Evolutionary conservation across 2,329 filamentous ascomycete species (phyloP), one percentile per base, ranked within the genome.

Genomic region (Ascosphaera apis): DNA sequence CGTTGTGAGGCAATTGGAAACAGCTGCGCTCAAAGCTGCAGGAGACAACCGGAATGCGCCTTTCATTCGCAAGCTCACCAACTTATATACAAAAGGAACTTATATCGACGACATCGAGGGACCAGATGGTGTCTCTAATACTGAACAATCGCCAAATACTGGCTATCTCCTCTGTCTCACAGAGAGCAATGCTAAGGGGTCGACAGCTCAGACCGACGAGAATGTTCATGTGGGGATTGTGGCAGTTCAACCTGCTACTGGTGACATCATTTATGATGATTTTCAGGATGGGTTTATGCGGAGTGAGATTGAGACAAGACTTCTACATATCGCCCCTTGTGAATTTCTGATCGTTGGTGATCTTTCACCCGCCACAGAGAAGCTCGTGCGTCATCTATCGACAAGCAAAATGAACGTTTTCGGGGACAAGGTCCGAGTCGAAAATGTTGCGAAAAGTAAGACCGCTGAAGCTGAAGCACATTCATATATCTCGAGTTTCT

Each of bases 211-310:
- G 1, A 84, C 81, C 0, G 86, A 95, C 49, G 88, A 98, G 52
- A 91, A 80, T 48, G 86, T 95, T 1, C 72, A 88, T 38, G 75
- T 95, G 16, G 88, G 88, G 1, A 71, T 98, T 39, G 65, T 98
- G 15, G 88, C 88, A 17, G 88, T 98, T 3, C 88, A 98, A 48
- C 88, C 88, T 6, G 79, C 82, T 1, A 98, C 88, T 0, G 88
- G 88, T 38, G 86, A 95, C 52, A 82, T 98, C 46, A 77, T 95
- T 38, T 91, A 93, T 47, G 88, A 98, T 49, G 74, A 76, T 40
- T 98, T 98, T 46, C 82, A 95, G 46, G 88, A 98, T 48, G 83
- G 86, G 2, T 95, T 95, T 57, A 92, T 98, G 86, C 68, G 88
- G 34, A 83, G 76, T 47, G 88, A 98, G 52, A 78, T 98, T 23